Evolutionary conservation across 768 basidiomycete genomes (phyloP).

Genomic region (Suillus tomentosus): DNA sequence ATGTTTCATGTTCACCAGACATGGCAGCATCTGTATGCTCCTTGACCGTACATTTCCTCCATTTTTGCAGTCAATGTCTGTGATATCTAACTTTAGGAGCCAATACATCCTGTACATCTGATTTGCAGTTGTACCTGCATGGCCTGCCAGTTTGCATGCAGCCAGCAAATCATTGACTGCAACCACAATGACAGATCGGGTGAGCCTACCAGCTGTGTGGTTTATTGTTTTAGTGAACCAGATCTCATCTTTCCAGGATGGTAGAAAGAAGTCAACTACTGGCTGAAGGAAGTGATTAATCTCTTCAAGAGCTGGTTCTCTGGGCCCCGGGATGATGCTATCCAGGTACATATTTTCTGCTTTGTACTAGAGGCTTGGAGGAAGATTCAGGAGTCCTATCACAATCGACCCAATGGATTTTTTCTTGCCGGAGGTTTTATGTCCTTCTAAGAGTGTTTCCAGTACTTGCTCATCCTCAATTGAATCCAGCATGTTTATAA

Average conservation of each 20-base stretch:
- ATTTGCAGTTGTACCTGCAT: constrained; percentile 10
- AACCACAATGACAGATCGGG: constrained; percentile 22
- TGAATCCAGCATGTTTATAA: too few species aligned
- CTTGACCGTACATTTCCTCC: constrained; percentile 21
- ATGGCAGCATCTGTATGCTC: constrained; percentile 16
- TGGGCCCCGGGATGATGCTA: constrained; percentile 39
- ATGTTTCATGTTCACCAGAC: too few species aligned
- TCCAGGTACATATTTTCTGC: constrained; percentile 40
- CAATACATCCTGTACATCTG: constrained; percentile 31
- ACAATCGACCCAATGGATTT: constrained; percentile 18
- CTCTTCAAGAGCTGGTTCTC: constrained; percentile 31
- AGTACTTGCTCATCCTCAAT: too few species aligned
- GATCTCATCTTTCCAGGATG: constrained; percentile 33
- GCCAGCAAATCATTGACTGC: constrained; percentile 34
- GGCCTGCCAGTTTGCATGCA: constrained; percentile 22
- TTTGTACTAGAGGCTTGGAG: constrained; percentile 16
- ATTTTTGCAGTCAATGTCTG: constrained; percentile 28
- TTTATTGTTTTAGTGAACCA: constrained; percentile 26
- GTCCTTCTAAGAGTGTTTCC: too few species aligned
- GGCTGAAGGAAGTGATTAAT: constrained; percentile 36
- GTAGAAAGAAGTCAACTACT: constrained; percentile 35
- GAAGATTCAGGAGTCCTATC: constrained; percentile 26
- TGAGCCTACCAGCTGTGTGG: constrained; percentile 27
- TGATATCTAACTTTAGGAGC: constrained; percentile 26
- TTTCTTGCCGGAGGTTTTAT: constrained; percentile 19